A percentile compares a stretch with the other conserved stretches of the same genome.
These are phyloP conservation scores for Gloeostereum incarnatum DNA, from an alignment of 768 basidiomycete species.

Conservation along the genomic window DNA sequence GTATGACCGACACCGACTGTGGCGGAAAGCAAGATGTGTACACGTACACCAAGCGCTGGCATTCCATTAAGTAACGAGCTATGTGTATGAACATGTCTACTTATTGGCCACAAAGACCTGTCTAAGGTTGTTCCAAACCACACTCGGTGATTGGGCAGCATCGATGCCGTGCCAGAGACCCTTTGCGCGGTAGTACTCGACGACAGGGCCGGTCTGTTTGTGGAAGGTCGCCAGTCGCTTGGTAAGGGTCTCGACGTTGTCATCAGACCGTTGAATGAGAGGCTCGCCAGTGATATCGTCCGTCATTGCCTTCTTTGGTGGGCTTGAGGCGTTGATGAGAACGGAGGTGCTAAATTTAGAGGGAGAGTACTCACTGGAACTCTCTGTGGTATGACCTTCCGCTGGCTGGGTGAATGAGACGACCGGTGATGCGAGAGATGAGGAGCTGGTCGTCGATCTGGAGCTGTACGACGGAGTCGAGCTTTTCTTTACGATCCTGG, in stretches of 20 bases:
- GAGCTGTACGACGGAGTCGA: conserved; percentile 90
- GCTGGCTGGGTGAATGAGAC: conserved; percentile 82
- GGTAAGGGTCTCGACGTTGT: conserved; percentile 90
- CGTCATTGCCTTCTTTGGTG: conserved; percentile 90
- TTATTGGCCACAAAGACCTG: conserved; percentile 51
- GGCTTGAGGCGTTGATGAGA: conserved; percentile 40
- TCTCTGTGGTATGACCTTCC: conserved; percentile 93
- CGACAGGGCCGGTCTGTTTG: conserved; percentile 89
- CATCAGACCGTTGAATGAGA: conserved; percentile 93
- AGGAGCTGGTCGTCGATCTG: conserved; percentile 90
- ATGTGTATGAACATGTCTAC: too few species aligned
- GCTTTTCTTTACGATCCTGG: conserved; percentile 66
- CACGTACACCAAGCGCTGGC: too few species aligned
- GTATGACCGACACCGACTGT: too few species aligned
- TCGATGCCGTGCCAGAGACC: conserved; percentile 89
- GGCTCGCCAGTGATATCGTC: conserved; percentile 96
- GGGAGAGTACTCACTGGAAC: conserved; percentile 62
- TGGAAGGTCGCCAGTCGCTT: conserved; percentile 90
- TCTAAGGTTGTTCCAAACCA: conserved; percentile 83
- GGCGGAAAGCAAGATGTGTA: too few species aligned
- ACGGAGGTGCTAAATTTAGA: conserved; percentile 2
- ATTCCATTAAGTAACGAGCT: too few species aligned
- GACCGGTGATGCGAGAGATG: conserved; percentile 95
- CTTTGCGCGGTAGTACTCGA: conserved; percentile 91
- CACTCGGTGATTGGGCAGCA: conserved; percentile 84